phyloP scores from a whole-genome alignment of 2,329 filamentous ascomycete species.

The Cercospora sojina region DNA sequence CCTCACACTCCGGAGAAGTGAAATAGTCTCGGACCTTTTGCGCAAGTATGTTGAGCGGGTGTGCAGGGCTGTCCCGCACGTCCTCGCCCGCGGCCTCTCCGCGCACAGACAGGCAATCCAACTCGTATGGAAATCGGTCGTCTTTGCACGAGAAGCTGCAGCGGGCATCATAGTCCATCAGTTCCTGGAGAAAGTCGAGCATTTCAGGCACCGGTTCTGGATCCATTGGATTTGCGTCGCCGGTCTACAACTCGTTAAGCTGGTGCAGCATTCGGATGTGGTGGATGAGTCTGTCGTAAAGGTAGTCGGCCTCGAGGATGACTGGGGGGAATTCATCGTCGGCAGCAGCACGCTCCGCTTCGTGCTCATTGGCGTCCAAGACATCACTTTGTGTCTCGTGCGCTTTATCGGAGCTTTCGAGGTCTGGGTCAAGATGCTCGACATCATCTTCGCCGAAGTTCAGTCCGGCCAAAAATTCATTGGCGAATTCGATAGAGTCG shows the following conservation, averaged over 20 bases:
- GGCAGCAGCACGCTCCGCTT: not conserved
- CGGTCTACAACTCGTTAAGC: not conserved
- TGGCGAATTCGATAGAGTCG: no score
- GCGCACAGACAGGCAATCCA: not conserved
- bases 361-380: not conserved
- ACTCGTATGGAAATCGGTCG: not conserved
- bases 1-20: not conserved
- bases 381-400: not conserved
- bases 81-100: not conserved
- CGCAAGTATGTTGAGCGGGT: not conserved
- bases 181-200: not conserved
- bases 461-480: no score
- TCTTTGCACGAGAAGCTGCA: not conserved
- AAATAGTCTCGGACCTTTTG: not conserved
- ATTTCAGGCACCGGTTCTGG: not conserved
- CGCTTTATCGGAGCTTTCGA: not conserved
- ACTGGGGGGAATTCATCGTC: not conserved
- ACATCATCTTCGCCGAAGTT: not conserved
- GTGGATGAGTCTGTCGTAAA: not conserved
- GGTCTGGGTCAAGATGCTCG: not conserved
- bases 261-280: not conserved
- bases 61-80: not conserved
- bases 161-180: not conserved
- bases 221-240: not conserved
- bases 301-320: not conserved